phyloP scores from a whole-genome alignment of 805 yeast genomes.

The Wickerhamomyces alni region DNA sequence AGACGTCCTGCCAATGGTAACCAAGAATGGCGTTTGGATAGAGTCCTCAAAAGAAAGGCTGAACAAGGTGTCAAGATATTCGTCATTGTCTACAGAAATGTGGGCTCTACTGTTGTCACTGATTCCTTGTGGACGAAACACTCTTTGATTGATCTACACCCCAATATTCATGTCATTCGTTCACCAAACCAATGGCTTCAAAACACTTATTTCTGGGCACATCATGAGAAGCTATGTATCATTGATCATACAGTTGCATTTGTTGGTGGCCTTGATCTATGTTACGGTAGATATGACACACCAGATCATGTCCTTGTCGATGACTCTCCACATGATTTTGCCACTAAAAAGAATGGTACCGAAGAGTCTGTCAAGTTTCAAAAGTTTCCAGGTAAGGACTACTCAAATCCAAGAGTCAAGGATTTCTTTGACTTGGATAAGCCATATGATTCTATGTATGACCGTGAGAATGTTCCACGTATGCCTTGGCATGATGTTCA shows the following conservation, averaged over 20 bases:
- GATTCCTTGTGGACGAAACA: constrained; percentile 95
- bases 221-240: constrained; percentile 88
- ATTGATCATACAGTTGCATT: constrained; percentile 86
- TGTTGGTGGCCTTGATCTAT: constrained; percentile 91
- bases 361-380: constrained; percentile 42
- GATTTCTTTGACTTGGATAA: constrained; percentile 78
- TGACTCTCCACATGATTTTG: constrained; percentile 43
- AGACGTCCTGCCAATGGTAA: constrained; percentile 94
- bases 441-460: constrained; percentile 91
- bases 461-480: constrained; percentile 72
- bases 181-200: constrained; percentile 95
- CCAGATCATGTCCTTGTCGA: constrained; percentile 91
- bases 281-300: constrained; percentile 94
- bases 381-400: constrained; percentile 93
- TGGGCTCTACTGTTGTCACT: constrained; percentile 86
- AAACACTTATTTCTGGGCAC: constrained; percentile 97
- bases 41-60: constrained; percentile 83
- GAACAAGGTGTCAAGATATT: constrained; percentile 92
- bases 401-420: constrained; percentile 89
- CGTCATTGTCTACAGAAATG: constrained; percentile 88
- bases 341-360: constrained; percentile 23
- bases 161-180: constrained; percentile 82
- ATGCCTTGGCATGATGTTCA: constrained; percentile 99
- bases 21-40: constrained; percentile 88
- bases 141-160: constrained; percentile 77